These are phyloP conservation scores for Capillidium heterosporum DNA, from an alignment of 371 early-diverging fungal genomes.

Conservation along the genomic window DNA sequence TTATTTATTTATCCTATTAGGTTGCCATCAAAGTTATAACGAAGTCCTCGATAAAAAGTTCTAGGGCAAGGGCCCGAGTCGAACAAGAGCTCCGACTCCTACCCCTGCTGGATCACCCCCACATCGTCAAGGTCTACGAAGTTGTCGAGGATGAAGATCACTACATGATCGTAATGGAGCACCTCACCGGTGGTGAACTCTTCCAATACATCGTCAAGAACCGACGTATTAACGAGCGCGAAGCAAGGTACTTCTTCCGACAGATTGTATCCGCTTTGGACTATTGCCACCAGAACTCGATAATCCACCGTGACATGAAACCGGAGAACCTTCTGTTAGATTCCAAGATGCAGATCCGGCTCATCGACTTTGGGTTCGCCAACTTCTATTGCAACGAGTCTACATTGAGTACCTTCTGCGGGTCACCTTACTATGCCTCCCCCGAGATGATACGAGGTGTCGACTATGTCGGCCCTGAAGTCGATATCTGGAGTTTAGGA, in stretches of 20 bases:
- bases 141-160: conserved; percentile 57
- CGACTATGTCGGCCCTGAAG: conserved; percentile 84
- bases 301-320: conserved; percentile 83
- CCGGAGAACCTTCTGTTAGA: conserved; percentile 71
- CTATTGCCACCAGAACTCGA: conserved; percentile 67
- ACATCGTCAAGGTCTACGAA: conserved; percentile 48
- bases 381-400: conserved; percentile 70
- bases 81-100: conserved; percentile 80
- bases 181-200: conserved; percentile 89
- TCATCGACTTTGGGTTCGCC: conserved; percentile 92
- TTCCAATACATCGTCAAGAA: conserved; percentile 84
- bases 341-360: conserved; percentile 3
- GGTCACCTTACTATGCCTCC: conserved; percentile 94
- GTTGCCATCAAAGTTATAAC: conserved; percentile 77
- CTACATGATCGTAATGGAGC: conserved; percentile 88
- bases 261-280: conserved; percentile 87
- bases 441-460: conserved; percentile 83
- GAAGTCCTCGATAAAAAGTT: conserved; percentile 53
- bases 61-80: conserved; percentile 15
- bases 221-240: conserved; percentile 61
- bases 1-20: conserved; percentile 8
- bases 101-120: conserved; percentile 54
- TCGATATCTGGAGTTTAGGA: conserved; percentile 93
- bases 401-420: conserved; percentile 79
- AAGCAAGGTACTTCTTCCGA: conserved; percentile 24